Evolutionary conservation across 2,329 filamentous ascomycete species (phyloP).

Genomic region (Cytospora chrysosperma): DNA sequence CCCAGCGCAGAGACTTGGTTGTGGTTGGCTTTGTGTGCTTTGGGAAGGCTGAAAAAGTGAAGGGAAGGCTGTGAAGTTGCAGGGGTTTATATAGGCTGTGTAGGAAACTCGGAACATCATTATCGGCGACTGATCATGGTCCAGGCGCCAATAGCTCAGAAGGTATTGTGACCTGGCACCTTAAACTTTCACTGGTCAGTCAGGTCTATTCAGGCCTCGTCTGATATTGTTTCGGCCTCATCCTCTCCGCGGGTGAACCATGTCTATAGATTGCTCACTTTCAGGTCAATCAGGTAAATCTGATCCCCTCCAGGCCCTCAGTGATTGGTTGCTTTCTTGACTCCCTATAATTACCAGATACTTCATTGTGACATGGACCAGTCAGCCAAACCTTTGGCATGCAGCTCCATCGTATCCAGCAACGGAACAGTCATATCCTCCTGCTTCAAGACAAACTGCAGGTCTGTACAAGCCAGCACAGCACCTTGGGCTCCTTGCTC

Average conservation of each 20-base stretch:
- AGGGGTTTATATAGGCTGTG: background rate
- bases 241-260: too few relatives aligned
- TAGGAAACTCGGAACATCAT: background rate
- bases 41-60: background rate
- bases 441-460: slow-evolving; percentile 24
- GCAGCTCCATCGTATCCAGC: slow-evolving; percentile 26
- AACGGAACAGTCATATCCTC: slow-evolving; percentile 21
- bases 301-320: background rate
- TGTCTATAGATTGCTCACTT: too few relatives aligned
- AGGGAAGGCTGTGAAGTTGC: background rate
- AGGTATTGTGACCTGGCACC: background rate
- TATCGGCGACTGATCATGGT: background rate
- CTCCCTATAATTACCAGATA: background rate
- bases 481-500: slow-evolving; percentile 23
- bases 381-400: slow-evolving; percentile 23
- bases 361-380: slow-evolving; percentile 12
- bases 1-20: background rate
- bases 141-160: background rate
- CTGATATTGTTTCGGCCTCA: background rate
- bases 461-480: slow-evolving; percentile 25
- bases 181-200: background rate
- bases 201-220: background rate
- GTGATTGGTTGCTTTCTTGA: too few relatives aligned
- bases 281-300: background rate
- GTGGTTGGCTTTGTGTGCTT: background rate